Evolutionary conservation across 2,329 filamentous ascomycete genomes (phyloP), one percentile per base, ranked within the genome.

Genomic region (Paramyrothecium sp.): DNA sequence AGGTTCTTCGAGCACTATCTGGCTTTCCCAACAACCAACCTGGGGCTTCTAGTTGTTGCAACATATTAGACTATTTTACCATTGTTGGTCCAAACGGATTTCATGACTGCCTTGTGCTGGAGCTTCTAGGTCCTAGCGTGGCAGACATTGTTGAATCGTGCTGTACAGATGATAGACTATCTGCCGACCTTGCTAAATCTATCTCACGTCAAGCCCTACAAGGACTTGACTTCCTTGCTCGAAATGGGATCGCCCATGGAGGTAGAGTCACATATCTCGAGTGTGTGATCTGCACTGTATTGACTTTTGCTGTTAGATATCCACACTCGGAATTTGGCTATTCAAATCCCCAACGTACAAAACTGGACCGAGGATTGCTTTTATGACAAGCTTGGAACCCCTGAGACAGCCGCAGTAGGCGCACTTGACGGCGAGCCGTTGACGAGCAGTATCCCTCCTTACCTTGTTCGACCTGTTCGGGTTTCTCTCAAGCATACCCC

Each of bases 201-300:
- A 51, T 66, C 8, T 44, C 64, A 1, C 54, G 23, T 1, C 62
- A 66, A 22, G 19, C 47, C 7, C n/a, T 66, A 3, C 54, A 55
- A 50, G 59, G 58, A 2, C 19, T 67, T 3, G 60, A 63, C 33
- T 60, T 55, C 33, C 59, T 67, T 4, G 7, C 49, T 2, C 4
- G 10, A 3, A 23, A 58, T 12, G 23, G 46, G 3, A 64, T 66
- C 38, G 62, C 54, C 2, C 65, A 66, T 53, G 62, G 65, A 1
- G 64, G 64, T 65, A 54, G 3, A 56, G 38, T 19, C 3, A 11
- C 7, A 7, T 26, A 2, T 2, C 2, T 2, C 22, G 3, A 4
- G 11, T 1, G 33, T 12, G 3, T 21, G 22, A 51, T 19, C 3
- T 11, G 7, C 11, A 34, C 22, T 4, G 3, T 13, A 12, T 34